Evolutionary conservation across 768 basidiomycete genomes (phyloP), one percentile per base, ranked within the genome.

Genomic region (Pisolithus microcarpus): DNA sequence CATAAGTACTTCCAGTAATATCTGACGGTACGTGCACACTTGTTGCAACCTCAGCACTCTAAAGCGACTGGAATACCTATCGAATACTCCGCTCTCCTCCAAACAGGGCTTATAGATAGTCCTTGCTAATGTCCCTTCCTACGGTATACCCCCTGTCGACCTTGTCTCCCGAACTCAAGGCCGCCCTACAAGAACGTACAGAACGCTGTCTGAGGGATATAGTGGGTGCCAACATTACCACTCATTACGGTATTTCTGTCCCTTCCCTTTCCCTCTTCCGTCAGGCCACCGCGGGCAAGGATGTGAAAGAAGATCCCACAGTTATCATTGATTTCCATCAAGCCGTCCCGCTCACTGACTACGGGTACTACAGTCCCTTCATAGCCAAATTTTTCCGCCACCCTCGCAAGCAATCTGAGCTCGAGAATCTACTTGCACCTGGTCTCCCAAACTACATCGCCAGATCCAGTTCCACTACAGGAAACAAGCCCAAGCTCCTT

Each of bases 381-480:
- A 36, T 52, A 16, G 4, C 30, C 19, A 31, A 42, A 18, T 43
- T 52, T 34, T 36, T 52, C 16, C 19, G 31, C 6, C n/a, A 24
- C 18, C 47, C 47, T 19, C 45, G 43, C 16, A 42, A 37, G 19
- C 23, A 45, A 24, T 39, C 37, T 9, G 43, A 50, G 9, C 31
- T 50, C 36, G 38, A 44, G 28, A 43, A 53, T n/a, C 42, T 53
- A 10, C 39, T 53, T 4, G 31, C 52, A 43, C 52, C 38, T 7
- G 49, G 49, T 16, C 31, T 53, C 10, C 49, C 52, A 10, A 13
- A 5, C 23, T 43, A 30, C 15, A 38, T 53, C 7, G 42, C 50
- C 30, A n/a, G 11, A 15, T 43, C 43, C 15, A 43, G 43, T 24
- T 43, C 43, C 9, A 43, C 43, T 15, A 24, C 60, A 8, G 57